Base-by-base conservation (phyloP, 768 basidiomycete genomes). In the Tylopilus felleus region DNA sequence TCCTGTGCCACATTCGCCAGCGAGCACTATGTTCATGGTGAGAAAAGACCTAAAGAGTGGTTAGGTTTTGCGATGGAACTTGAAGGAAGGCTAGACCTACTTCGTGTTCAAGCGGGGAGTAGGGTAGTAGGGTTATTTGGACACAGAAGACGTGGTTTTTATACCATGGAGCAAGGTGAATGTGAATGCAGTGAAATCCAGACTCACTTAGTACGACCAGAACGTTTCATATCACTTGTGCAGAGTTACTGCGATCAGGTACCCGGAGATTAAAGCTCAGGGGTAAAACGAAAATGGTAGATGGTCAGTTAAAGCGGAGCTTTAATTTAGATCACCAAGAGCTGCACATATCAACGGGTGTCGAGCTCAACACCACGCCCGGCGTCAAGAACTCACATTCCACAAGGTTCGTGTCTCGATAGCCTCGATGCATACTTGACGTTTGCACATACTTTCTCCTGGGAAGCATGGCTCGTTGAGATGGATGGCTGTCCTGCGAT, bases 1-100 rank as follows among this genome's bases (percentile, higher is more conserved):
- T 36, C 66, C 64, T 25, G 46, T 53, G 16, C 63, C 65, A 4
- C 58, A 58, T 56, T 68, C 65, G 13, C 66, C 66, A 41, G 28
- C 53, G 35, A 68, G 33, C 45, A 68, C 55, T 29, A 66, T 25
- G 31, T 66, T 68, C 63, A 60, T 62, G 31, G 33, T 22, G 14
- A 27, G 14, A 17, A 44, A 42, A 36, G 12, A 31, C n/a, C 42
- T 62, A 9, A 14, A 45, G n/a, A 40, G 12, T 27, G 5, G 16
- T 60, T n/a, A 64, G 55, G 33, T 19, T 16, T 19, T 8, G 19
- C 5, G 7, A 35, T 21, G 23, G n/a, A n/a, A n/a, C n/a, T n/a
- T n/a, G 14, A 27, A 29, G n/a, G 45, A 17, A 31, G 28, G 27
- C 13, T 28, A 16, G 5, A 47, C 53, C 3, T 44, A 55, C 55